Evolutionary conservation across 352 stramenopile genomes (phyloP).

Genomic region (Pythium monospermum): DNA sequence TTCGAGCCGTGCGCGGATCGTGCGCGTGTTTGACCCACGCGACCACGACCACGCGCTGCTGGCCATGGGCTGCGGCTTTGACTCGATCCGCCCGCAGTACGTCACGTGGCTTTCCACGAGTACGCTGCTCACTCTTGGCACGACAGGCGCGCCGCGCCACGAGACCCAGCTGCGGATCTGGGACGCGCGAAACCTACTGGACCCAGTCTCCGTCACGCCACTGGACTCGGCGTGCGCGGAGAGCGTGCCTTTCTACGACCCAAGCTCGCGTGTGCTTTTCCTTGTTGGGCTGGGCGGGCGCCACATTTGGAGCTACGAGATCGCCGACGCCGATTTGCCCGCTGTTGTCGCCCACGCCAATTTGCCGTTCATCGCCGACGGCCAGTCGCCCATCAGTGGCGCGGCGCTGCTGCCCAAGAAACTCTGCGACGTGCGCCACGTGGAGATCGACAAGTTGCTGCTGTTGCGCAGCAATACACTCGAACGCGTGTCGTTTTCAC

Average conservation of each 20-base stretch:
- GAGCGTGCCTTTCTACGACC: slow-evolving; percentile 58
- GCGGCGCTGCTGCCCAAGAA: slow-evolving; percentile 59
- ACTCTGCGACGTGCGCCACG: slow-evolving; percentile 55
- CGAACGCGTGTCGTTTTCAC: slow-evolving; percentile 54
- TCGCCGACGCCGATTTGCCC: slow-evolving; percentile 30
- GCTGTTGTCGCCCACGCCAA: slow-evolving; percentile 53
- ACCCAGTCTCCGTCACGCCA: slow-evolving; percentile 37
- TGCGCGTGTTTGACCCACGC: slow-evolving; percentile 73
- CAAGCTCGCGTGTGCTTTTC: slow-evolving; percentile 60
- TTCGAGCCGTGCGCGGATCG: slow-evolving; percentile 59
- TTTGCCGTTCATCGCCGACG: slow-evolving; percentile 51
- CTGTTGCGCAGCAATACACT: slow-evolving; percentile 48
- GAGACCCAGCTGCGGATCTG: slow-evolving; percentile 71
- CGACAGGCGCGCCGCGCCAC: slow-evolving; percentile 49
- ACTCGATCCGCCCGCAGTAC: slow-evolving; percentile 65
- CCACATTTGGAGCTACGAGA: slow-evolving; percentile 74
- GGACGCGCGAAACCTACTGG: slow-evolving; percentile 65
- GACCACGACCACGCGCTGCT: slow-evolving; percentile 36
- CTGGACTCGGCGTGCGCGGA: slow-evolving; percentile 29
- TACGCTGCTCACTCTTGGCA: slow-evolving; percentile 35
- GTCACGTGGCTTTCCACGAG: slow-evolving; percentile 45
- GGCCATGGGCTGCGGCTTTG: slow-evolving; percentile 64
- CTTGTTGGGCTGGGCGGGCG: slow-evolving; percentile 59
- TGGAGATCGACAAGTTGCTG: slow-evolving; percentile 65
- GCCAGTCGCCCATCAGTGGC: slow-evolving; percentile 43